phyloP scores from a whole-genome alignment of 2,329 filamentous ascomycete species.

The Cladosporium sp. region DNA sequence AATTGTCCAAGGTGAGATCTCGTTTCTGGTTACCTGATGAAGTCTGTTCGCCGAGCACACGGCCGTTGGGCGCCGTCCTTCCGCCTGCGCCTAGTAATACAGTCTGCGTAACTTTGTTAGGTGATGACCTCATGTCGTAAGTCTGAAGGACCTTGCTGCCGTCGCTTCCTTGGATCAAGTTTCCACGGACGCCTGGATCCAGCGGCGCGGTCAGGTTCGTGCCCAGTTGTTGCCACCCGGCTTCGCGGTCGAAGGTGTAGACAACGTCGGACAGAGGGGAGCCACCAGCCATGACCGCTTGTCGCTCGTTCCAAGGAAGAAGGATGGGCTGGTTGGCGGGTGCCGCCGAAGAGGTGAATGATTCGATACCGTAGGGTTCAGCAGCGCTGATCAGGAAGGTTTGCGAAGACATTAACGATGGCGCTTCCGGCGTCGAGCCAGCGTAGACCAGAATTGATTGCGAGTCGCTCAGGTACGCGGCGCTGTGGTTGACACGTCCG shows the following conservation, averaged over 20 bases:
- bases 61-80: slow-evolving; percentile 40
- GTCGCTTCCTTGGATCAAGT: slow-evolving; percentile 65
- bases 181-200: slow-evolving; percentile 35
- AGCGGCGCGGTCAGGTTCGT: slow-evolving; percentile 51
- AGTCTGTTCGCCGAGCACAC: slow-evolving; percentile 37
- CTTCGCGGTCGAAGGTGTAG: slow-evolving; percentile 61
- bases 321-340: slow-evolving; percentile 65
- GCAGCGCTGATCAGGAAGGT: slow-evolving; percentile 68
- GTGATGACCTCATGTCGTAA: slow-evolving; percentile 67
- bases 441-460: slow-evolving; percentile 75
- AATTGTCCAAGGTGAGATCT: slow-evolving; percentile 55
- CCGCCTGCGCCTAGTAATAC: slow-evolving; percentile 60
- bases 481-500: slow-evolving; percentile 68
- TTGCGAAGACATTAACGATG: slow-evolving; percentile 55
- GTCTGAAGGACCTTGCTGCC: slow-evolving; percentile 71
- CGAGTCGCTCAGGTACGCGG: slow-evolving; percentile 63
- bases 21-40: slow-evolving; percentile 39
- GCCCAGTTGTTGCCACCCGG: slow-evolving; percentile 63
- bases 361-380: slow-evolving; percentile 56
- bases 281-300: slow-evolving; percentile 71
- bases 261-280: slow-evolving; percentile 58
- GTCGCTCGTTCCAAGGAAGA: slow-evolving; percentile 63
- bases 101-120: slow-evolving; percentile 67
- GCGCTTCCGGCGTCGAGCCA: slow-evolving; percentile 58
- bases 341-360: slow-evolving; percentile 54